Conservation (phyloP, 352 stramenopile genomes). For the Phytophthora crassamura region DNA sequence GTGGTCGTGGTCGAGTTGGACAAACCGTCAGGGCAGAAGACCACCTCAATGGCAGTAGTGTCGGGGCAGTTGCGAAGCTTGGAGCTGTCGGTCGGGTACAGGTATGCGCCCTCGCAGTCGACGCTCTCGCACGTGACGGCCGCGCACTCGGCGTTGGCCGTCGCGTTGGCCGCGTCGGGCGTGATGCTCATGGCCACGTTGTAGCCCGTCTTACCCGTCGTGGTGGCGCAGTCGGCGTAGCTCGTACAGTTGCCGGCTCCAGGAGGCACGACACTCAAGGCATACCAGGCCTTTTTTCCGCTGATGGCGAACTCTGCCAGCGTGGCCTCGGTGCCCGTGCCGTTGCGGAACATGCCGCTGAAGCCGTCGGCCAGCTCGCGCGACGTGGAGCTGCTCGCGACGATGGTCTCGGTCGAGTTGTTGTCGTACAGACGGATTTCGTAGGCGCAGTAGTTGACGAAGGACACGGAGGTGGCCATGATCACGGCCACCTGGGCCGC, state of each 20-base stretch:
- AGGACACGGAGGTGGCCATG: slow-evolving; percentile 39
- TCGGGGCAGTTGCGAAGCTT: slow-evolving; percentile 63
- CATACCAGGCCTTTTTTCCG: slow-evolving; percentile 60
- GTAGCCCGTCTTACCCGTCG: slow-evolving; percentile 63
- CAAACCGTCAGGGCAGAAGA: slow-evolving; percentile 49
- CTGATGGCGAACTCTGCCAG: slow-evolving; percentile 59
- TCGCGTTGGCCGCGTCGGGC: slow-evolving; percentile 33
- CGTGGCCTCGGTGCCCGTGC: slow-evolving; percentile 46
- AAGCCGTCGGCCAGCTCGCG: slow-evolving; percentile 45
- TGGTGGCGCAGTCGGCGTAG: slow-evolving; percentile 51
- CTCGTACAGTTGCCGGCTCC: slow-evolving; percentile 59
- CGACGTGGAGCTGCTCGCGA: slow-evolving; percentile 34
- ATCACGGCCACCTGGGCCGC: slow-evolving; percentile 33
- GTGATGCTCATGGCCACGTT: slow-evolving; percentile 70
- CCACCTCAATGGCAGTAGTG: slow-evolving; percentile 43
- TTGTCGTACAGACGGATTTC: slow-evolving; percentile 63
- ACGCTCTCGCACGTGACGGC: slow-evolving; percentile 42
- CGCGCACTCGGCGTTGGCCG: slow-evolving; percentile 40
- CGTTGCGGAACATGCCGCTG: slow-evolving; percentile 73
- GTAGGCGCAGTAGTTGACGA: slow-evolving; percentile 56
- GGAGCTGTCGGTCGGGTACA: slow-evolving; percentile 55
- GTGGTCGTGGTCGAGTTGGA: slow-evolving; percentile 17
- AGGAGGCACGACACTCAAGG: slow-evolving; percentile 63
- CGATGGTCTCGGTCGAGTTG: slow-evolving; percentile 36
- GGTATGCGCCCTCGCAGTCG: slow-evolving; percentile 54